Evolutionary conservation across 1,284 basidiomycete species (phyloP).

Genomic region (Thelephora terrestris): DNA sequence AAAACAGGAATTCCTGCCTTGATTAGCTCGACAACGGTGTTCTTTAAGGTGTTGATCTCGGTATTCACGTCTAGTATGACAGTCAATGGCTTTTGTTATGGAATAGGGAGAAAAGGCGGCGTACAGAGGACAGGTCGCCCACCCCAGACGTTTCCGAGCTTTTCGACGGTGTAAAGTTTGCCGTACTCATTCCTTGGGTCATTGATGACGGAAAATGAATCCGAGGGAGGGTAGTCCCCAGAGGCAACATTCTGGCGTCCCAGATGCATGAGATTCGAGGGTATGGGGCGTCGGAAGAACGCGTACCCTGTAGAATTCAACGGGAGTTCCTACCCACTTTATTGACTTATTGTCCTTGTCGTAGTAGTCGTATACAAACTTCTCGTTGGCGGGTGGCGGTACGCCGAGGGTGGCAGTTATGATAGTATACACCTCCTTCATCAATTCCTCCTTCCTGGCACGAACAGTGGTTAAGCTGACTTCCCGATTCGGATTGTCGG

Average conservation of each 20-base stretch:
- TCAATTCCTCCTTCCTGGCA: constrained; percentile 75
- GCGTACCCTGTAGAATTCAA: constrained; percentile 62
- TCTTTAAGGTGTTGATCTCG: constrained; percentile 71
- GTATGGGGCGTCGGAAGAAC: neutral
- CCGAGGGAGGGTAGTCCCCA: constrained; percentile 33
- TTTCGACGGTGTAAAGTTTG: constrained; percentile 87
- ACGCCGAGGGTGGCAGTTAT: constrained; percentile 82
- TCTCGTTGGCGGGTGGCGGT: constrained; percentile 62
- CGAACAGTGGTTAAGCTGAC: constrained; percentile 43
- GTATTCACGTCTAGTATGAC: constrained; percentile 75
- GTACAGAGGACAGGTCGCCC: constrained; percentile 74
- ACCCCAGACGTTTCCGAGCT: constrained; percentile 88
- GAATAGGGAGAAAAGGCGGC: constrained; percentile 17
- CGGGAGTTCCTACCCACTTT: constrained; percentile 72
- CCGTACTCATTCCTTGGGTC: constrained; percentile 83
- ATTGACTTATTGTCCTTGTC: constrained; percentile 72
- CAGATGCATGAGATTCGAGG: neutral
- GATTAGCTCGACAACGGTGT: constrained; percentile 73
- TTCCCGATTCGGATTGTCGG: constrained; percentile 32
- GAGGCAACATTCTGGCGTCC: constrained; percentile 9
- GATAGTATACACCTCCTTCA: constrained; percentile 82
- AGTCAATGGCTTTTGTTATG: neutral
- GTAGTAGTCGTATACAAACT: constrained; percentile 84
- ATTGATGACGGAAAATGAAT: constrained; percentile 88
- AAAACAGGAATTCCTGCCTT: constrained; percentile 89